phyloP scores from a whole-genome alignment of 2,329 filamentous ascomycete genomes.

The Paecilomyces variotii region DNA sequence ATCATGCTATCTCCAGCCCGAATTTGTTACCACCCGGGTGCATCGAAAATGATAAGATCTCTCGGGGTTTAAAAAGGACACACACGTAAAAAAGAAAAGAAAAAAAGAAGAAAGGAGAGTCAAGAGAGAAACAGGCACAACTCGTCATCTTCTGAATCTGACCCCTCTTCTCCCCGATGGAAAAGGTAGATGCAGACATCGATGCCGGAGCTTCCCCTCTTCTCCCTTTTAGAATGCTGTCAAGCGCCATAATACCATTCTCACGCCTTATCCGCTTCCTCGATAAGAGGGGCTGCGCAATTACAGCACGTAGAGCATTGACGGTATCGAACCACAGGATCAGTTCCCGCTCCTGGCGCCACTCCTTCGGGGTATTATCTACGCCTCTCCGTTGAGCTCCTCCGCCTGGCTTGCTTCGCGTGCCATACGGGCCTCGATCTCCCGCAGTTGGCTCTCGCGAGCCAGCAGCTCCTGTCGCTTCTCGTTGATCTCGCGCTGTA shows the following conservation, averaged over 20 bases:
- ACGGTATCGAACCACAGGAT: conserved; percentile 24
- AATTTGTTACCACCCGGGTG: conserved; percentile 13
- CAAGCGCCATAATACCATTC: conserved; percentile 13
- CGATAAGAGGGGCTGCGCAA: conserved; percentile 5
- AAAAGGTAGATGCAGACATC: conserved; percentile 15
- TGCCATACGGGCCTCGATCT: conserved; percentile 97
- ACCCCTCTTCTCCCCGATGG: conserved; percentile 5
- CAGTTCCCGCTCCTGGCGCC: conserved; percentile 20
- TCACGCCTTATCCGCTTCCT: conserved; percentile 2
- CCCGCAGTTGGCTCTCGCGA: conserved; percentile 94
- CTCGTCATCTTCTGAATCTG: conserved; percentile 9
- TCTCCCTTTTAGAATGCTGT: conserved; percentile 20
- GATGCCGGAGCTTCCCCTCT: conserved; percentile 18
- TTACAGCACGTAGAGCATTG: conserved; percentile 29
- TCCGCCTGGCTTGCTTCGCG: conserved; percentile 58
- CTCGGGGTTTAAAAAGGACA: conserved; percentile 6
- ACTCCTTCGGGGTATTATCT: conserved; percentile 21
- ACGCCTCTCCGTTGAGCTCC: conserved; percentile 28
- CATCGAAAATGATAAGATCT: conserved; percentile 10
- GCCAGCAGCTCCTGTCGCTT: conserved; percentile 97
- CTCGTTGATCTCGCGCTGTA: conserved; percentile 99
- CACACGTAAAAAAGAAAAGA: conserved; percentile 7
- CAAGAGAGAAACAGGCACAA: conserved; percentile 11
- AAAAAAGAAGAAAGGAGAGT: conserved; percentile 10
- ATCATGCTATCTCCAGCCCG: conserved; percentile 22